Base-by-base conservation (phyloP, 345 rosid species). In the Iberis pinnata region DNA sequence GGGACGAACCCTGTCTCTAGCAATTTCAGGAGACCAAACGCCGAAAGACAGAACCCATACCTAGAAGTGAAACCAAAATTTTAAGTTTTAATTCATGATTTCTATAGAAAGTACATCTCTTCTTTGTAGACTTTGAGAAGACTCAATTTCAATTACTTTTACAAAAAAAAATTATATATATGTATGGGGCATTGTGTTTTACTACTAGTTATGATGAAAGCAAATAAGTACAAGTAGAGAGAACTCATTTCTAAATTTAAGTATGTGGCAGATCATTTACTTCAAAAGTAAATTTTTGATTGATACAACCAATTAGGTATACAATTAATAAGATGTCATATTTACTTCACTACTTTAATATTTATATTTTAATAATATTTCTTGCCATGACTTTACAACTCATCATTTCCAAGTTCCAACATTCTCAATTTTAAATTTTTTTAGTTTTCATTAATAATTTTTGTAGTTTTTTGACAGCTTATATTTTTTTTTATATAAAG, bases 321-420 rank as follows among this genome's bases (percentile, higher is more conserved):
- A 47, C 51, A n/a, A 41, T 22, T 41, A 48, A 56, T 41, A 40
- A 41, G 39, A 57, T 38, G 58, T 17, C 12, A 16, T 37, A n/a
- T n/a, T n/a, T n/a, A n/a, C n/a, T 65, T 65, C 64, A 50, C 64
- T 49, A 65, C 64, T 49, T 49, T 44, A 37, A n/a, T 53, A 35
- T 53, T 53, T 63, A 48, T 43, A 53, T 36, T n/a, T 5, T 25
- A 43, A 49, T 56, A 27, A n/a, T n/a, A n/a, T 9, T 0, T 57
- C 14, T 56, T 42, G 52, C 70, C 53, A 58, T 58, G 19, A 43
- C 70, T 65, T 65, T 58, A 65, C 70, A 65, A 65, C 70, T 58
- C 70, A 65, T 44, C 64, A 65, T 43, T 65, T 50, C 42, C 70
- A 50, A 65, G 26, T n/a, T n/a, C n/a, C n/a, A n/a, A n/a, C n/a